Base-by-base conservation (phyloP, 495 filamentous ascomycete genomes). In the Penicillium tannophilum region DNA sequence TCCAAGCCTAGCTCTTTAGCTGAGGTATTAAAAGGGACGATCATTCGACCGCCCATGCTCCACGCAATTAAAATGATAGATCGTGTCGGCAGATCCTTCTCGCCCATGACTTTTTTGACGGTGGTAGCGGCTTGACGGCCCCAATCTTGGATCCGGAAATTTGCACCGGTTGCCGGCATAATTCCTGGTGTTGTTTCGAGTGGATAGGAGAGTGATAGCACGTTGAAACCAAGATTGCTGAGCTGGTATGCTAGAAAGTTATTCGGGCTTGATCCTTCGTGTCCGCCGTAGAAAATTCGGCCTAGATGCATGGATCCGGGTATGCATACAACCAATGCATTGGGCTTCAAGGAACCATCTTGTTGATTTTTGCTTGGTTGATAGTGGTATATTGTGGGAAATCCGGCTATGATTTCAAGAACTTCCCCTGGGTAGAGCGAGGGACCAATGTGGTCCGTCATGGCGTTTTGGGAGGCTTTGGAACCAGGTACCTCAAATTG, bases 201-300 rank as follows among this genome's bases (percentile, higher is more conserved):
- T 1, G 67, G 67, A 52, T 70, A 70, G 6, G 67, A 70, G 9
- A 70, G 9, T 24, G 62, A 67, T n/a, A 70, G 44, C 5, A 70
- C 55, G 10, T 54, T 54, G 46, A 57, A 65, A 10, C 62, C 65
- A 19, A 49, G 47, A 3, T 60, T 46, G 36, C 41, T 62, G 10
- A 68, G 63, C 50, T 60, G 62, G 33, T 68, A 36, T 19, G 61
- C 42, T 12, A 68, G 42, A 35, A 70, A 70, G 35, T 68, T 50
- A 2, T 48, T 55, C 12, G 53, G 28, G 17, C 28, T 42, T 33
- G 43, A 62, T 49, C 50, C 59, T 9, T 47, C 10, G 39, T 70
- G 67, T 17, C 65, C 67, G 10, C 67, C 67, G 39, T 68, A 70
- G 35, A 64, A 64, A n/a, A 70, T 59, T 12, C 67, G 55, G 6